Percentiles rank a stretch among this genome's conserved stretches.
Evolutionary conservation across 129 eudicot species (phyloP).

Genomic region (Tagetes erecta): DNA sequence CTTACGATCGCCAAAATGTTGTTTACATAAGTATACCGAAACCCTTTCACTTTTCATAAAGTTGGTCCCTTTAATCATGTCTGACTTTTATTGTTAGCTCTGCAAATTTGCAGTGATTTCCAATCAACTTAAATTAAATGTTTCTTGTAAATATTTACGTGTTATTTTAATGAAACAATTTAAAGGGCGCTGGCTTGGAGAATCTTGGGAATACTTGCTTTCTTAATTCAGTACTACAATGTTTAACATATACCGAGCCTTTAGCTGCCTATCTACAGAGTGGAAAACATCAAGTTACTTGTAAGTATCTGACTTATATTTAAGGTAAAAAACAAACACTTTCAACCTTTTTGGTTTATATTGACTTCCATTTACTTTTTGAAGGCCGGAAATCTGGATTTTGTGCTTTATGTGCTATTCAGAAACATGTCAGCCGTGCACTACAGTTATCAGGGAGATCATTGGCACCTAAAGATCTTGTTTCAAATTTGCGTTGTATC

Average conservation of each 20-base stretch:
- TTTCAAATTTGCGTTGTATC: constrained; percentile 93
- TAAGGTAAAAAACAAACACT: constrained; percentile 9
- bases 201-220: constrained; percentile 98
- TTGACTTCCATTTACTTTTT: constrained; percentile 12
- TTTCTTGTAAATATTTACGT: not conserved
- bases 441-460: constrained; percentile 79
- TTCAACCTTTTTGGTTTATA: not conserved
- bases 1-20: too few relatives aligned
- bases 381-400: constrained; percentile 89
- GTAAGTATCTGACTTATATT: constrained; percentile 46
- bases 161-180: constrained; percentile 20
- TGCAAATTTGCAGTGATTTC: not conserved
- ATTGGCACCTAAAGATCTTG: constrained; percentile 88
- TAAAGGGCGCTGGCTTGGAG: constrained; percentile 96
- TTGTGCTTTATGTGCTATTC: constrained; percentile 95
- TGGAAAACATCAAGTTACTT: constrained; percentile 81
- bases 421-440: constrained; percentile 95
- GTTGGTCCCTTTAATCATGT: not conserved
- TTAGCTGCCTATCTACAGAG: constrained; percentile 90
- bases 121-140: not conserved
- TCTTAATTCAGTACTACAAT: constrained; percentile 86
- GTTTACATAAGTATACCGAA: too few relatives aligned
- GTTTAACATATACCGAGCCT: constrained; percentile 94
- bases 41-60: not conserved
- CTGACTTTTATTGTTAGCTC: not conserved